Evolutionary conservation across 73 alveolate genomes (phyloP), one percentile per base, ranked within the genome.

Genomic region (Blepharisma japonicum): DNA sequence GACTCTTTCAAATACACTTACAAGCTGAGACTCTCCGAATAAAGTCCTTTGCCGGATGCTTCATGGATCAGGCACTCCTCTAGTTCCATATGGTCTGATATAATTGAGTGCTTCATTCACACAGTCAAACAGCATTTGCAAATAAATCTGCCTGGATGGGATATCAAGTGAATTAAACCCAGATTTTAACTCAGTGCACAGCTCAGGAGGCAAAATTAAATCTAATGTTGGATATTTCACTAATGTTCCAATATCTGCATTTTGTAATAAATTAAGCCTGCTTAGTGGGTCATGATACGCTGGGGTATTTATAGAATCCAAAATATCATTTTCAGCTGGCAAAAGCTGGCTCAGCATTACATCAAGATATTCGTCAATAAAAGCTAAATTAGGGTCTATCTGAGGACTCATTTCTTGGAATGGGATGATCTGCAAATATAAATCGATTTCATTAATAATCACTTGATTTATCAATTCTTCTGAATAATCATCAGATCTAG

Each of bases 61-160:
- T 18, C 66, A 51, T 51, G 66, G 66, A 18, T 51, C 66, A 18
- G 66, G 66, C n/a, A 51, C 21, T 14, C 66, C 66, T 14, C 27
- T 51, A 51, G 21, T 18, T 4, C 66, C 66, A 51, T 14, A 51
- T 14, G 66, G 66, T 51, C 66, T 51, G 4, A 51, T 51, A 51
- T 51, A 51, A 51, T 51, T 51, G 4, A 51, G 66, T 51, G 66
- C 66, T 51, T 51, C 66, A 51, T 51, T 51, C n/a, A 51, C 66
- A 51, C 66, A 51, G 4, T 51, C 66, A 51, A 51, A 51, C 4
- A 51, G 21, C 66, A 51, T 51, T 51, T 51, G 66, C n/a, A 51
- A 18, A 18, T 51, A 51, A 51, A 51, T 51, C 66, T 51, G 66
- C n/a, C 66, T 11, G 21, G 66, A 14, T 14, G 66, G 66, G 2